Evolutionary conservation across 306 rosid species (phyloP).

Genomic region (Cucurbita pepo): DNA sequence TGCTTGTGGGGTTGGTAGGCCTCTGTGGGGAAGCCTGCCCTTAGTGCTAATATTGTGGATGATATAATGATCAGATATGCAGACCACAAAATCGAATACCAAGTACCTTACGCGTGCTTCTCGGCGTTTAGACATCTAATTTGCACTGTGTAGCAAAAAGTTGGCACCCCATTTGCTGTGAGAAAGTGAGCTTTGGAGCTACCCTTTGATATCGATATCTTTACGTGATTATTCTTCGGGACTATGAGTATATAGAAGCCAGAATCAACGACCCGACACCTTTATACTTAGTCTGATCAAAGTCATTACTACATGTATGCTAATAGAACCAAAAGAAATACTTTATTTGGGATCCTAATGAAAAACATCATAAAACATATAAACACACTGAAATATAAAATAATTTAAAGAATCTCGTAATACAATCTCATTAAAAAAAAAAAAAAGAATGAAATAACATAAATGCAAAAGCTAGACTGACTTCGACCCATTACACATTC

Average conservation of each 20-base stretch:
- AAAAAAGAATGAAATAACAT: too few species aligned
- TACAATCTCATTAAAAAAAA: too few species aligned
- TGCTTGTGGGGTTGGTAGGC: background rate
- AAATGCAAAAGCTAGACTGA: too few species aligned
- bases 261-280: background rate
- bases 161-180: background rate
- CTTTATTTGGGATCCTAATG: too few species aligned
- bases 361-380: too few species aligned
- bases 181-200: background rate
- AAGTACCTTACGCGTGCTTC: slow-evolving; percentile 1
- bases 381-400: too few species aligned
- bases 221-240: background rate
- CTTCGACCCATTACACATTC: too few species aligned
- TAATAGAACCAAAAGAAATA: too few species aligned
- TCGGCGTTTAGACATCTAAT: background rate
- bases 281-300: too few species aligned
- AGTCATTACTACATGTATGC: too few species aligned
- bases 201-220: background rate
- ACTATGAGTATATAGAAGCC: background rate
- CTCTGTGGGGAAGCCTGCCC: background rate
- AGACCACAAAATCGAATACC: background rate
- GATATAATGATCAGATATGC: background rate
- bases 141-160: background rate
- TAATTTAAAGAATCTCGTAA: too few species aligned
- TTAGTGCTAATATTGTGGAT: background rate